A percentile compares a stretch with the other conserved stretches of the same genome.
These are phyloP conservation scores for Phellinidium pouzarii DNA, from an alignment of 1,284 basidiomycete genomes.

Conservation along the genomic window DNA sequence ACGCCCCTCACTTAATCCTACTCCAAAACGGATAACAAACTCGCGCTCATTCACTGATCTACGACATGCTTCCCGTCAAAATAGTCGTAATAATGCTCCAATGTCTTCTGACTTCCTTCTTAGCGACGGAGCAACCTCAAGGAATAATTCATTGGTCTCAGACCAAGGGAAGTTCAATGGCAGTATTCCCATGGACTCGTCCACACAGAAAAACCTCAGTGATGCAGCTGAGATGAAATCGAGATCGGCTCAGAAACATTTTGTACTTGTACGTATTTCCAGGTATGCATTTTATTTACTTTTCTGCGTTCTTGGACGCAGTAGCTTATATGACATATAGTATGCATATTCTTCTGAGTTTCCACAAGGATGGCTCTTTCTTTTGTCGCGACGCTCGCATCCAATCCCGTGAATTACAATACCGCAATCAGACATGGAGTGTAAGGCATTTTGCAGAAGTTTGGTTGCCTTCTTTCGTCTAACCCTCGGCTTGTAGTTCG, in stretches of 20 bases:
- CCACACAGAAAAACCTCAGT: conserved; percentile 19
- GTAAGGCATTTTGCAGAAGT: conserved; percentile 39
- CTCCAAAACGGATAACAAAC: conserved; percentile 45
- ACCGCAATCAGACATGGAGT: conserved; percentile 84
- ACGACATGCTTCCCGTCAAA: conserved; percentile 34
- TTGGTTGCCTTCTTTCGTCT: conserved; percentile 2
- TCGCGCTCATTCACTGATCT: conserved; percentile 71
- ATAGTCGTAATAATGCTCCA: not conserved
- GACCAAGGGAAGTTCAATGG: conserved; percentile 17
- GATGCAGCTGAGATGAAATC: conserved; percentile 75
- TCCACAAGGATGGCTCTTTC: conserved; percentile 66
- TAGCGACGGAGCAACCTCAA: not conserved
- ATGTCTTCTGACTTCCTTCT: not conserved
- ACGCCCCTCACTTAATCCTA: conserved; percentile 18
- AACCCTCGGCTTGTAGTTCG: conserved; percentile 44
- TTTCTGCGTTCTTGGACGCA: not conserved
- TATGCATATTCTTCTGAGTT: conserved; percentile 60
- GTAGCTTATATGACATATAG: conserved; percentile 31
- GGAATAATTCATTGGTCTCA: not conserved
- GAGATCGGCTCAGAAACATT: conserved; percentile 74
- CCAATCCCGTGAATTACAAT: conserved; percentile 68
- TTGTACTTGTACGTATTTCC: conserved; percentile 74
- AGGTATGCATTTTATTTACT: conserved; percentile 40
- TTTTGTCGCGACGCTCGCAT: conserved; percentile 69
- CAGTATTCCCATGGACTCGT: not conserved